Evolutionary conservation across 768 basidiomycete species (phyloP).

Genomic region (Mycena galopus): DNA sequence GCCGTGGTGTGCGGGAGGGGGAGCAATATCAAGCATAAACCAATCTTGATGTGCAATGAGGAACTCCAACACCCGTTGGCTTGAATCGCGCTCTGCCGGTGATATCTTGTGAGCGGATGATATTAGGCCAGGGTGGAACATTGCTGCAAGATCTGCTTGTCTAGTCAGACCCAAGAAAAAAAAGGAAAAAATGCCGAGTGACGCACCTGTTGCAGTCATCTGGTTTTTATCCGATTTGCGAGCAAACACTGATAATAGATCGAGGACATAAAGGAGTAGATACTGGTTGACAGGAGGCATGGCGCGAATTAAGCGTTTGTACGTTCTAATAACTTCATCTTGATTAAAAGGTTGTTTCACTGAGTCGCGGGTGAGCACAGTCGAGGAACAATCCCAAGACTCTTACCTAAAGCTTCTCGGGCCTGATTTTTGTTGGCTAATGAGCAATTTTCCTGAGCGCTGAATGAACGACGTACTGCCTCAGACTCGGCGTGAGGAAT

Average conservation of each 20-base stretch:
- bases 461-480: conserved; percentile 66
- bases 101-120: conserved; percentile 89
- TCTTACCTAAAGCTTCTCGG: conserved; percentile 80
- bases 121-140: conserved; percentile 96
- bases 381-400: too few species aligned
- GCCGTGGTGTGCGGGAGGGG: too few species aligned
- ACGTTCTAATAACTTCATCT: conserved; percentile 80
- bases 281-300: conserved; percentile 94
- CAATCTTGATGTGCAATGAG: conserved; percentile 96
- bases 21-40: conserved; percentile 91
- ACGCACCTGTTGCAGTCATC: conserved; percentile 94
- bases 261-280: conserved; percentile 94
- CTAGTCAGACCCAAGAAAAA: conserved; percentile 1
- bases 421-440: conserved; percentile 66
- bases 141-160: conserved; percentile 95
- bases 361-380: conserved; percentile 44
- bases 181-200: background rate
- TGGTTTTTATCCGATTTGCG: conserved; percentile 92
- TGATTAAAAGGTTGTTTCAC: conserved; percentile 78
- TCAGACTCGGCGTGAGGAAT: conserved; percentile 94
- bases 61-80: conserved; percentile 93
- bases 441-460: conserved; percentile 34
- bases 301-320: conserved; percentile 85
- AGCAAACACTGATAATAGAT: conserved; percentile 95
- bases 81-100: conserved; percentile 87